These are phyloP conservation scores for Nakazawaea sp. DNA, from an alignment of 805 yeast genomes.

Conservation along the genomic window DNA sequence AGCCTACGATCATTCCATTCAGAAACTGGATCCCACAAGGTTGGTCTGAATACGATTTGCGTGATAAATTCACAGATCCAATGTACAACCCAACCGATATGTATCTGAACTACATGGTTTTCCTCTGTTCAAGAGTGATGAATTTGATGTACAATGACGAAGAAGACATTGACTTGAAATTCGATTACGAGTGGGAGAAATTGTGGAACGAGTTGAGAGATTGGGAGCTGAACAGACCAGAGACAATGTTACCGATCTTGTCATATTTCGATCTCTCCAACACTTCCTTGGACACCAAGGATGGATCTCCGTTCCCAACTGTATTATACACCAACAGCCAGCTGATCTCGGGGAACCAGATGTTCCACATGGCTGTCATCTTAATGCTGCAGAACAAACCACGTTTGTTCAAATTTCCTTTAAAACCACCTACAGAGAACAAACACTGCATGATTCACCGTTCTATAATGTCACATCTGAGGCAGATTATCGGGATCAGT, in stretches of 20 bases:
- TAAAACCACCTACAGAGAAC: conserved; percentile 2
- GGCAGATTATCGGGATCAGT: conserved; percentile 28
- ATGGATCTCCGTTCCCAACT: conserved; percentile 27
- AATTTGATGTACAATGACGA: conserved; percentile 19
- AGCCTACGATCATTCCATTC: conserved; percentile 26
- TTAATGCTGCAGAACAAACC: conserved; percentile 33
- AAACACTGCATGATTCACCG: conserved; percentile 6
- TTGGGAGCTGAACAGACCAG: conserved; percentile 31
- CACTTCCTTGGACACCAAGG: conserved; percentile 9
- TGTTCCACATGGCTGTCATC: conserved; percentile 32
- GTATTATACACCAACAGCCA: conserved; percentile 28
- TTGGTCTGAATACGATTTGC: conserved; percentile 9
- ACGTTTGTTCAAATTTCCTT: conserved; percentile 22
- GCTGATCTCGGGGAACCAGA: conserved; percentile 29
- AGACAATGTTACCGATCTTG: conserved; percentile 25
- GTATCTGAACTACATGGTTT: conserved; percentile 31
- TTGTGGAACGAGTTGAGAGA: conserved; percentile 31
- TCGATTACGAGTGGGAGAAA: conserved; percentile 30
- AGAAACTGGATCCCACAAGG: conserved; percentile 25
- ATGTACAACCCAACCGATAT: conserved; percentile 11
- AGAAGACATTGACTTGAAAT: conserved; percentile 19
- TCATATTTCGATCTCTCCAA: conserved; percentile 15
- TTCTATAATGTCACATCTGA: conserved; percentile 22
- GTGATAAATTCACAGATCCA: conserved; percentile 1
- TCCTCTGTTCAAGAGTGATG: conserved; percentile 27